phyloP scores from a whole-genome alignment of 768 basidiomycete species.

The Gyrodon lividus region DNA sequence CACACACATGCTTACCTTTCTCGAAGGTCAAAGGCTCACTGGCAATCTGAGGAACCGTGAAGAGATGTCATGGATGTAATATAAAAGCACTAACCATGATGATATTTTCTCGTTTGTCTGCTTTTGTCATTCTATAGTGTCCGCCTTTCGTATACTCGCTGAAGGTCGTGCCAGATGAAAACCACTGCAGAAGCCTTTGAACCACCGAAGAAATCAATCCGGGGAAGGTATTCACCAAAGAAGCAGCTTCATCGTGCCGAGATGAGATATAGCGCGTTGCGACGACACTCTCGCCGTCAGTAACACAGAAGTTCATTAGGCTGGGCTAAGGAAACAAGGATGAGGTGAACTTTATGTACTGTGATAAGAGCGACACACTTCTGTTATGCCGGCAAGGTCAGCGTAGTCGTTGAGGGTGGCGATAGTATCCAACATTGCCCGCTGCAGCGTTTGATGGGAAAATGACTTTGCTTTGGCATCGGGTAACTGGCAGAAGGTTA shows the following conservation, averaged over 20 bases:
- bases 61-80: conserved; percentile 7
- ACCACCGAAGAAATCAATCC: not conserved
- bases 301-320: conserved; percentile 94
- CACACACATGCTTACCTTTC: conserved; percentile 52
- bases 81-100: conserved; percentile 61
- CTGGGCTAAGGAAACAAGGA: conserved; percentile 55
- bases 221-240: conserved; percentile 51
- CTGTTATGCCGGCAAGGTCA: conserved; percentile 68
- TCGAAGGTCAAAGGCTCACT: conserved; percentile 97
- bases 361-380: conserved; percentile 43
- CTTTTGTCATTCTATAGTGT: conserved; percentile 93
- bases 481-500: conserved; percentile 54
- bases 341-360: conserved; percentile 1
- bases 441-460: conserved; percentile 64
- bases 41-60: conserved; percentile 54
- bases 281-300: conserved; percentile 91
- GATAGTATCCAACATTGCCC: conserved; percentile 90
- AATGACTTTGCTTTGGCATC: conserved; percentile 77
- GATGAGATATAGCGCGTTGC: conserved; percentile 96
- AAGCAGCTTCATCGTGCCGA: conserved; percentile 87
- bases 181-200: conserved; percentile 57
- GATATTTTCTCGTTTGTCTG: conserved; percentile 94
- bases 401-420: conserved; percentile 72
- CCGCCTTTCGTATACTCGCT: conserved; percentile 87
- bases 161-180: conserved; percentile 93